phyloP scores from a whole-genome alignment of 2,329 filamentous ascomycete species.

The Pestalotiopsis sp. region DNA sequence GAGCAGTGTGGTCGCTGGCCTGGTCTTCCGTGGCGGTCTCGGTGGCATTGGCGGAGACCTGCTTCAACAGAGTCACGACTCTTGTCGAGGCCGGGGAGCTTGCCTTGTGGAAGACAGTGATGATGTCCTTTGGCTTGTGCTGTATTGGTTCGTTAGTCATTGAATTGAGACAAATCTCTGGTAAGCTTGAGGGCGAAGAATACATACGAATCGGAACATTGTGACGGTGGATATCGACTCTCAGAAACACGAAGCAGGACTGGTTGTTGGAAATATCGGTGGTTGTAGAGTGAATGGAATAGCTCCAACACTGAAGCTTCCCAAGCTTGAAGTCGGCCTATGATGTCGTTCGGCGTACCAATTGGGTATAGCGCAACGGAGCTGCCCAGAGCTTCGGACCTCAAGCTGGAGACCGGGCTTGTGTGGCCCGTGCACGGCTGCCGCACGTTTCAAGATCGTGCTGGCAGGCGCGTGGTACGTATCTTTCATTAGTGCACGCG shows the following conservation, averaged over 20 bases:
- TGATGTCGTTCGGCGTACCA: conserved; percentile 13
- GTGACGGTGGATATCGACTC: conserved; percentile 20
- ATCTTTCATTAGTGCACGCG: neutral
- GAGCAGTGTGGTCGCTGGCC: conserved; percentile 65
- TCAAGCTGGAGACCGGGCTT: neutral
- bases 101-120: conserved; percentile 95
- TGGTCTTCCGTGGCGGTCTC: conserved; percentile 74
- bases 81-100: conserved; percentile 72
- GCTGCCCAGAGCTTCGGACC: neutral
- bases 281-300: neutral
- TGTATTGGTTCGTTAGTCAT: conserved; percentile 35
- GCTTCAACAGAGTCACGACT: conserved; percentile 77
- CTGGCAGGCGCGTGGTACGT: neutral
- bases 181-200: neutral
- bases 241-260: neutral
- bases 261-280: neutral
- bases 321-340: conserved; percentile 1
- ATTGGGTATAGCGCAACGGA: neutral
- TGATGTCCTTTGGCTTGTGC: conserved; percentile 83
- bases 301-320: conserved; percentile 3
- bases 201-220: conserved; percentile 53
- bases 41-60: conserved; percentile 71
- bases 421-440: neutral
- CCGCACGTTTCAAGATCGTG: neutral
- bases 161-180: neutral